Evolutionary conservation across 768 basidiomycete genomes (phyloP), one percentile per base, ranked within the genome.

Genomic region (Mycena vulgaris): DNA sequence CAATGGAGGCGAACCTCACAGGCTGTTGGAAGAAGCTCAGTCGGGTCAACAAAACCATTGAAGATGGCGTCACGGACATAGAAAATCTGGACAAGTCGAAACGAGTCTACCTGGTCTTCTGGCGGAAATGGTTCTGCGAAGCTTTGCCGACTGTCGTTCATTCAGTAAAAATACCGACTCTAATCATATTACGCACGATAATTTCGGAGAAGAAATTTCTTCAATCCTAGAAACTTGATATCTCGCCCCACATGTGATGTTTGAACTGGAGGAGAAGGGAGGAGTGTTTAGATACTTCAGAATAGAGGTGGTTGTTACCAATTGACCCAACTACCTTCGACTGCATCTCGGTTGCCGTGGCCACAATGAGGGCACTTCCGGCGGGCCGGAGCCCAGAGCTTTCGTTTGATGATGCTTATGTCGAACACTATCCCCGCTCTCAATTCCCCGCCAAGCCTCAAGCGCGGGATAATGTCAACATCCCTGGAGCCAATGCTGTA

Each of bases 11-110:
- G 6, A n/a, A 5, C 21, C 5, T 45, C 42, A 45, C 42, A 45
- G 5, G 5, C 42, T 45, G 42, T 45, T 45, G n/a, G 21, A 5
- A n/a, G 42, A 45, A 45, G 42, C n/a, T n/a, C n/a, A n/a, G n/a
- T n/a, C n/a, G n/a, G n/a, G n/a, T n/a, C n/a, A 39, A 39, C 14
- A 27, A 62, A 51, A 52, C 49, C 35, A 51, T 52, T 40, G 21
- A 51, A 39, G 33, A 30, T 40, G 7, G 35, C 8, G n/a, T 25
- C 61, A 52, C 61, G 39, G 49, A 63, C 61, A 52, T 63, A 63
- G 48, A 63, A 35, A 63, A 63, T 63, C 49, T 52, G 61, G 48
- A 63, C 61, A 37, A 63, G 61, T 27, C 48, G 49, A 63, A 63
- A 63, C 27, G 49, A 52, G 40, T 52, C 25, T 52, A 35, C 35